These are phyloP conservation scores for Pseudozyma pruni DNA, from an alignment of 1,284 basidiomycete genomes.

Conservation along the genomic window DNA sequence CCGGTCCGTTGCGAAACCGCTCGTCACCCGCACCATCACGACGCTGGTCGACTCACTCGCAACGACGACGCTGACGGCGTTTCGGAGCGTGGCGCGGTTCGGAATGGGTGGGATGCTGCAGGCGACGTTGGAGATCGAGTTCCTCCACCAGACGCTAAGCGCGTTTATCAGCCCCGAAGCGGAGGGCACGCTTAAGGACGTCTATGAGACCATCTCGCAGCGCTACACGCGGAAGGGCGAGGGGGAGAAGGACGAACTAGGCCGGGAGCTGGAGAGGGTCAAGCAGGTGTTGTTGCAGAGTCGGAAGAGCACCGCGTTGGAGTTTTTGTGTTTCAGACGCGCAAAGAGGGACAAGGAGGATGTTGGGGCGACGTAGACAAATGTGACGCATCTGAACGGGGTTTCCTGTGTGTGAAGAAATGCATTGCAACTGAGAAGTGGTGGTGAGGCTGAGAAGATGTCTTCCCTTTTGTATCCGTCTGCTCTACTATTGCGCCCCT, in stretches of 20 bases:
- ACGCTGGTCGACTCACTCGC: conserved; percentile 85
- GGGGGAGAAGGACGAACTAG: conserved; percentile 66
- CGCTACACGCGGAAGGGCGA: conserved; percentile 73
- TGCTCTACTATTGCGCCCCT: conserved; percentile 11
- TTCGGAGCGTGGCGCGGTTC: conserved; percentile 85
- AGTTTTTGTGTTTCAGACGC: conserved; percentile 80
- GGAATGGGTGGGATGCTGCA: conserved; percentile 98
- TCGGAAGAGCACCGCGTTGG: conserved; percentile 87
- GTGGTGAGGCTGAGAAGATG: not conserved
- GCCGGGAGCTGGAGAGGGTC: conserved; percentile 83
- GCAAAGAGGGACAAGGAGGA: conserved; percentile 3
- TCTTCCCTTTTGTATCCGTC: not conserved
- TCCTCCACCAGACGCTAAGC: conserved; percentile 92
- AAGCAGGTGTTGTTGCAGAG: conserved; percentile 88
- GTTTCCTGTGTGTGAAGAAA: not conserved
- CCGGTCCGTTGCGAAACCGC: conserved; percentile 77
- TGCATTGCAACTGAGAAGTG: not conserved
- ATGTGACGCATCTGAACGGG: no score
- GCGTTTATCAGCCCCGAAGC: conserved; percentile 85
- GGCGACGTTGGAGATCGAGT: conserved; percentile 98
- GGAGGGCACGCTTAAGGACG: conserved; percentile 82
- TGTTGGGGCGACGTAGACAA: not conserved
- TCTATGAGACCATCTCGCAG: conserved; percentile 93
- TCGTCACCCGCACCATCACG: conserved; percentile 84
- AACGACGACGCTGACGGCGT: conserved; percentile 81